These are phyloP conservation scores for Amauroascus niger DNA, from an alignment of 2,329 filamentous ascomycete genomes.

Conservation along the genomic window DNA sequence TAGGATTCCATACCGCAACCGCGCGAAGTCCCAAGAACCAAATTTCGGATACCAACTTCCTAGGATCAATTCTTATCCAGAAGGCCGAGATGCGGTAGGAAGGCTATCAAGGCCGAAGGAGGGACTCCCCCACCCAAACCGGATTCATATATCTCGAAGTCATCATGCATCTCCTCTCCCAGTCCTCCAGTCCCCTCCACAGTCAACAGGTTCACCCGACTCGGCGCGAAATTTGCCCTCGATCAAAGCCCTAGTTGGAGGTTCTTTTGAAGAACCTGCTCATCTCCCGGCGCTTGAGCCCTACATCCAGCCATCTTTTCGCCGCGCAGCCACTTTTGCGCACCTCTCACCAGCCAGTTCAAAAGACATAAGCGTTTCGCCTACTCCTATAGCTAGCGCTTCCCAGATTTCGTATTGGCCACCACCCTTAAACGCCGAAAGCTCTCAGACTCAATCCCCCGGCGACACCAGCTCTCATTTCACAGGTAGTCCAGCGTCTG, in stretches of 20 bases:
- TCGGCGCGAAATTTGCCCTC: constrained; percentile 3
- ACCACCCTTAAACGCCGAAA: constrained; percentile 23
- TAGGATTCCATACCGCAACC: constrained; percentile 1
- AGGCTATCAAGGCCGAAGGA: neutral
- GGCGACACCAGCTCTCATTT: constrained; percentile 22
- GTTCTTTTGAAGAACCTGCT: constrained; percentile 3
- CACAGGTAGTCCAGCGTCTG: constrained; percentile 28
- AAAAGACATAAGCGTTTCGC: constrained; percentile 30
- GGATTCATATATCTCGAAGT: neutral
- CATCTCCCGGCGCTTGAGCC: constrained; percentile 8
- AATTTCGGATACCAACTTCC: neutral
- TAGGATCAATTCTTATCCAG: neutral
- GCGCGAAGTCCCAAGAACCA: neutral
- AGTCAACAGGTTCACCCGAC: constrained; percentile 6
- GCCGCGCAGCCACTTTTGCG: constrained; percentile 26
- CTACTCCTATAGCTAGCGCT: constrained; percentile 20
- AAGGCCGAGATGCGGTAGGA: neutral
- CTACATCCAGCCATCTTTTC: constrained; percentile 20
- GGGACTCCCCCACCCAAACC: neutral
- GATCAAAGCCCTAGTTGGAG: constrained; percentile 2
- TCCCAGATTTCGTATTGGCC: constrained; percentile 26
- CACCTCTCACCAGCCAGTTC: constrained; percentile 33
- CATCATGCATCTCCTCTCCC: constrained; percentile 5
- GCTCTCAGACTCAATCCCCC: constrained; percentile 23
- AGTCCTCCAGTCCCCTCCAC: constrained; percentile 7